Evolutionary conservation across 2,329 filamentous ascomycete species (phyloP), one percentile per base, ranked within the genome.

Genomic region (Aspergillaceae sp.): DNA sequence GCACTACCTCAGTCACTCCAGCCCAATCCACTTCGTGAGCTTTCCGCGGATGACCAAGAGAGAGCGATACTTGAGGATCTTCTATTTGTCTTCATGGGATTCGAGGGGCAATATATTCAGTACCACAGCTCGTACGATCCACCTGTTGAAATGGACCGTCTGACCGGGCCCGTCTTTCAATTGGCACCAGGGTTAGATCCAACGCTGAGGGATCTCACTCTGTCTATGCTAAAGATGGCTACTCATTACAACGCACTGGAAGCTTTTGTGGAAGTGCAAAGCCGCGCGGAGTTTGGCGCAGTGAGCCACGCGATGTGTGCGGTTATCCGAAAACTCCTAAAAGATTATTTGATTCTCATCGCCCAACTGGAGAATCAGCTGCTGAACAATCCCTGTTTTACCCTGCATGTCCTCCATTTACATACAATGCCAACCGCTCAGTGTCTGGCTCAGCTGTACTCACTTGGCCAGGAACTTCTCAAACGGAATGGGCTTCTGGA

Each of bases 271-370:
- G 91, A 98, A 60, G 86, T 96, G 1, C 88, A 96, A 64, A 95
- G 90, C 63, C 78, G 88, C 37, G 87, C 92, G 43, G 87, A 96
- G 62, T 96, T 91, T 66, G 92, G 92, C 6, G 84, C 87, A 19
- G 91, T 98, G 50, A 97, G 94, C 62, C 92, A 98, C 69, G 90
- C 92, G 1, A 74, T 98, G 30, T 97, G 92, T 66, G 91, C 92
- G n/a, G 86, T 91, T 5, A 88, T 98, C 58, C 82, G 92, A 50
- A 94, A 87, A 62, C 76, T 94, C 40, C 71, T 98, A 29, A 92
- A 95, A 48, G 92, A 98, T 65, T 98, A 97, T 62, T 74, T 97
- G 48, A 82, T 94, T 46, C 80, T 98, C 67, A 82, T 97, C 59
- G 89, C 89, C 11, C 92, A 98, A 64, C 74, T 98, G 32, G 92